A percentile compares a stretch with the other conserved stretches of the same genome.
phyloP scores from a whole-genome alignment of 208 protist species.

The Trypanosoma congolense region DNA sequence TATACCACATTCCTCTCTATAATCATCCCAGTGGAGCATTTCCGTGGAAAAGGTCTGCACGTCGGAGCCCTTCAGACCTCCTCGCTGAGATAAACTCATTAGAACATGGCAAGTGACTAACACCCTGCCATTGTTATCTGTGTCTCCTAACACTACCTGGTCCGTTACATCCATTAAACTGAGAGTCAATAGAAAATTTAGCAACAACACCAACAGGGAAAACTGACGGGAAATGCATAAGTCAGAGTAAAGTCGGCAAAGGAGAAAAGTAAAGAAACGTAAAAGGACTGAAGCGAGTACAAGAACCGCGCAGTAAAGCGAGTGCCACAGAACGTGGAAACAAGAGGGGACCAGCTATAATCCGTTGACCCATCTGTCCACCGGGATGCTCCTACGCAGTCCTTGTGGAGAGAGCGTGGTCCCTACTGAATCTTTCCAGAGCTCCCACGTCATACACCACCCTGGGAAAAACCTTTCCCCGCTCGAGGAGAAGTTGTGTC shows the following conservation, averaged over 20 bases:
- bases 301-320: not conserved
- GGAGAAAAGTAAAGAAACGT: no score
- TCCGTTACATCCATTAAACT: constrained; percentile 33
- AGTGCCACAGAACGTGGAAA: constrained; percentile 2
- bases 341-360: constrained; percentile 1
- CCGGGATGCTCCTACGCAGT: not conserved
- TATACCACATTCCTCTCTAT: constrained; percentile 26
- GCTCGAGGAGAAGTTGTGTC: constrained; percentile 35
- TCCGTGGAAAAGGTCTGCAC: constrained; percentile 35
- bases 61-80: constrained; percentile 7
- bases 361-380: not conserved
- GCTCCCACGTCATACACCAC: constrained; percentile 45
- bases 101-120: constrained; percentile 9
- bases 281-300: no score
- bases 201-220: no score
- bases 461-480: constrained; percentile 36
- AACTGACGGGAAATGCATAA: no score
- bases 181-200: no score
- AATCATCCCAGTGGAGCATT: constrained; percentile 84
- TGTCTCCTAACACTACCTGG: constrained; percentile 10
- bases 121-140: not conserved
- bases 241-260: no score
- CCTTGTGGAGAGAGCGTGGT: constrained; percentile 17
- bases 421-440: constrained; percentile 41
- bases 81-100: not conserved